Base-by-base conservation (phyloP, 805 yeast genomes). In the Suhomyces faveliae region DNA sequence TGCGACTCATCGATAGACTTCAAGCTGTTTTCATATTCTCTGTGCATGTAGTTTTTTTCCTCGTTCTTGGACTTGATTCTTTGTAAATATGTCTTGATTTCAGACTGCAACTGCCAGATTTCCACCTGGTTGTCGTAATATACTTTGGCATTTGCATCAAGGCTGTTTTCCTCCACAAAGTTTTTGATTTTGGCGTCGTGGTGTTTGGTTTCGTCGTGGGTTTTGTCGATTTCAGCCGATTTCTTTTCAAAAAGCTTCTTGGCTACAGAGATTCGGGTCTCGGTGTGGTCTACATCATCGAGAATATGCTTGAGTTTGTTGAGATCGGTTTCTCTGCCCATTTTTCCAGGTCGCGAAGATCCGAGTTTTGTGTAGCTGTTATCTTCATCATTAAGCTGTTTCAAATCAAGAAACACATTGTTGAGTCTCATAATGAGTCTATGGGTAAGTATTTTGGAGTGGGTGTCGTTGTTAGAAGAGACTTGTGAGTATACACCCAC, bases 41-140 rank as follows among this genome's bases (percentile, higher is more conserved):
- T 71, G 7, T 63, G 57, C 81, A 84, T 85, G 63, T 87, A 90
- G 43, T 71, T 78, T 40, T 73, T 77, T 56, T 89, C 96, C 29
- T 79, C 80, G 1, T 63, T 62, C 38, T 74, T 73, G 5, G 83
- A 71, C 21, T 74, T 75, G 1, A 77, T 57, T 51, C 74, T 74
- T 11, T 68, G 64, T n/a, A 75, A 64, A 40, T 75, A 63, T 23
- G 64, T 72, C 25, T 68, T 64, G 2, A 84, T 65, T 43, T 75
- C 71, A 5, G 74, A 74, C 49, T 76, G 74, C 29, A 83, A 58
- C 5, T 73, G 71, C 58, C 76, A 66, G n/a, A 75, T 72, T 48
- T 70, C 63, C 21, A 62, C 50, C 51, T 80, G 78, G 51, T 69
- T 73, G 13, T 53, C 51, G 21, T 73, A 63, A 52, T 68, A 67